Evolutionary conservation across 2,329 filamentous ascomycete species (phyloP), one percentile per base, ranked within the genome.

Genomic region (Ceratocystis cacaofunesta): DNA sequence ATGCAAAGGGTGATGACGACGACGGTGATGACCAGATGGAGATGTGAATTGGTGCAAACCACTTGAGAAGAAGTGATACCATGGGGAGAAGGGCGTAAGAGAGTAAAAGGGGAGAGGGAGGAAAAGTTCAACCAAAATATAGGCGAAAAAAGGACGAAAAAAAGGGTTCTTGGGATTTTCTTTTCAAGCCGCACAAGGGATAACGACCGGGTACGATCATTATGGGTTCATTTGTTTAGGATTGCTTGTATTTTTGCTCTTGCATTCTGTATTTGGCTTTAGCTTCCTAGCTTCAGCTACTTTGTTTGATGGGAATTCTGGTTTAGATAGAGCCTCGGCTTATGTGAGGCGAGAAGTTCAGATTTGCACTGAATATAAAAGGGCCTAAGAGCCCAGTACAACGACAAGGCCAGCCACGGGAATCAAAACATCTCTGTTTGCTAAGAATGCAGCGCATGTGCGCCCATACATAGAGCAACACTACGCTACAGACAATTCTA

Each of bases 11-110:
- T 32, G 68, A 68, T 66, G 68, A 68, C 62, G 69, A 68, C 62
- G 61, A 52, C 7, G 62, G 66, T 41, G 68, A 68, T 66, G 69
- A 68, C 57, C 68, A 57, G 55, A 69, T 66, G 67, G 57, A 68
- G 50, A 67, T 65, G 67, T 65, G 61, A 41, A 64, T 48, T 25
- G 12, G 22, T 3, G 25, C 12, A 30, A 25, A 28, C 50, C 50
- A 15, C n/a, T 25, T 19, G 25, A 22, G 6, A 15, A 12, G 17
- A 15, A 10, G 5, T 2, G 46, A 22, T 19, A 19, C 28, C 22
- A 1, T 12, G 15, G 19, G 43, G 6, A 25, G 19, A 55, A 15
- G 19, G n/a, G 19, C 19, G 15, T 7, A 10, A 10, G 50, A 28
- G 22, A 25, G 25, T 3, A 7, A 5, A 22, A 12, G 22, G 4